Conservation (phyloP, 2,329 filamentous ascomycete genomes). For the Chrysoporthe puriensis region DNA sequence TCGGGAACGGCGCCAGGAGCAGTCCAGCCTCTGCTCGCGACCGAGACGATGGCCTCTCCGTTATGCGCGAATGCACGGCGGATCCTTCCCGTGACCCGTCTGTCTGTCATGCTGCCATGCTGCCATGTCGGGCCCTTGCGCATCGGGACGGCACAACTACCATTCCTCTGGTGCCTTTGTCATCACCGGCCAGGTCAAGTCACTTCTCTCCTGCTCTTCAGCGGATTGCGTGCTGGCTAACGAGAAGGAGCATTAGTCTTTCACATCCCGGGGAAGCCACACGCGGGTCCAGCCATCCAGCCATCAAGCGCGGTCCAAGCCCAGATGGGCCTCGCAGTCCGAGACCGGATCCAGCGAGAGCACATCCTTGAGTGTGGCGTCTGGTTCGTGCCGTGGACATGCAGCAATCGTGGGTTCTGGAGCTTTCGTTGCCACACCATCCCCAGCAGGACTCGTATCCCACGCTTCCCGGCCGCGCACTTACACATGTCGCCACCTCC, state of each 20-base stretch:
- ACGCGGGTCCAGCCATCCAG: background rate
- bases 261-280: conserved; percentile 1
- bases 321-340: background rate
- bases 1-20: background rate
- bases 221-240: conserved; percentile 10
- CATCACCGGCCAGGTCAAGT: no score
- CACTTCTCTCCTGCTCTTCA: background rate
- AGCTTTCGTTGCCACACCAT: background rate
- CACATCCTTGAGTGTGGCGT: background rate
- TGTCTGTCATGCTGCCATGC: background rate
- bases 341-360: background rate
- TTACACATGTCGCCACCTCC: conserved; percentile 6
- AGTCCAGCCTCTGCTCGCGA: background rate
- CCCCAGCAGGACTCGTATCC: background rate
- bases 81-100: conserved; percentile 9
- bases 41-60: background rate
- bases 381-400: background rate
- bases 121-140: background rate
- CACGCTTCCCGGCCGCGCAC: background rate
- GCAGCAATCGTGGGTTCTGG: background rate
- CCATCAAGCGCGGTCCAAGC: background rate
- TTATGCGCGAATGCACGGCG: background rate
- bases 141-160: background rate
- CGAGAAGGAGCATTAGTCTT: conserved; percentile 17
- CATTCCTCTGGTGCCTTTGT: background rate